Conservation (phyloP, 495 filamentous ascomycete species). For the Cercophora newfieldiana region DNA sequence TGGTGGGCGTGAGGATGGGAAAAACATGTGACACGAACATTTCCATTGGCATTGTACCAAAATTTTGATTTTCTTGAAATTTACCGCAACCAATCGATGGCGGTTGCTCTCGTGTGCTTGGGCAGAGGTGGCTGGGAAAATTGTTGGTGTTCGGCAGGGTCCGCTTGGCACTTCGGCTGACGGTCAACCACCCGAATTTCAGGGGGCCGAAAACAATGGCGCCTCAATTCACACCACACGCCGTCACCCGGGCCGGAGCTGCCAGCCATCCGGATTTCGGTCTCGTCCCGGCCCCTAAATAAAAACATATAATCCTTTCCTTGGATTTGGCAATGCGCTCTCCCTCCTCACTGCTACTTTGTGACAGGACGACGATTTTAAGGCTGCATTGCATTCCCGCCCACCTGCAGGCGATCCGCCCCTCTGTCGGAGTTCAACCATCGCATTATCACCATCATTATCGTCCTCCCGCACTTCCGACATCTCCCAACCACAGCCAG, state of each 20-base stretch:
- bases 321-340: slow-evolving; percentile 5
- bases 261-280: slow-evolving; percentile 27
- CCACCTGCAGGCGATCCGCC: background rate
- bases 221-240: background rate
- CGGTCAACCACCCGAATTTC: slow-evolving; percentile 29
- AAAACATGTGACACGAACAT: too few relatives aligned
- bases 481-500: background rate
- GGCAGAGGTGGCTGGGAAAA: slow-evolving; percentile 17
- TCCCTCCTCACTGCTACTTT: slow-evolving; percentile 2
- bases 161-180: slow-evolving; percentile 4
- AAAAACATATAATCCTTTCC: slow-evolving; percentile 5
- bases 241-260: slow-evolving; percentile 2
- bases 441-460: too few relatives aligned
- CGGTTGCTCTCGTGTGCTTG: background rate
- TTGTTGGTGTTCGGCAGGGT: slow-evolving; percentile 6
- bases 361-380: background rate
- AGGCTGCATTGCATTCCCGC: slow-evolving; percentile 11
- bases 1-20: background rate
- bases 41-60: too few relatives aligned
- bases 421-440: too few relatives aligned
- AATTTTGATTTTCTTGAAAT: background rate
- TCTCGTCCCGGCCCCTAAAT: background rate
- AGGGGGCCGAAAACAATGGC: slow-evolving; percentile 7
- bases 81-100: background rate
- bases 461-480: too few relatives aligned